Percentiles rank a stretch among this genome's conserved stretches.
phyloP scores from a whole-genome alignment of 208 protist species.

The Borovskyia barvae region DNA sequence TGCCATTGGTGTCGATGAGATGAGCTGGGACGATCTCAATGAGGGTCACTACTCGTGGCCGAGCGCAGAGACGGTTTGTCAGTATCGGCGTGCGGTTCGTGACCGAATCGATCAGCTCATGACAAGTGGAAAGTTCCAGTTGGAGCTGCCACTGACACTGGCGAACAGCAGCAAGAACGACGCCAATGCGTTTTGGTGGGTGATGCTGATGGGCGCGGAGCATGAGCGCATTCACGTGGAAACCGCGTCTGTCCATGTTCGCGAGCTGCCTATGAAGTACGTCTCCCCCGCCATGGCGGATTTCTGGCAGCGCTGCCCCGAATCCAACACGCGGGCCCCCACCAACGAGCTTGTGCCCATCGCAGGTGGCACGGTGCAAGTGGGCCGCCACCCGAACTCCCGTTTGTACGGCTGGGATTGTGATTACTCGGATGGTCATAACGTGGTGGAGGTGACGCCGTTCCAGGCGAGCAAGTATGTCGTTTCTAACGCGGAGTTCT shows the following conservation, averaged over 20 bases:
- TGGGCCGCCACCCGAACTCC: constrained; percentile 76
- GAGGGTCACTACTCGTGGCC: constrained; percentile 90
- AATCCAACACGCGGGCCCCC: constrained; percentile 43
- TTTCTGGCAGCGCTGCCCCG: constrained; percentile 78
- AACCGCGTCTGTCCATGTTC: constrained; percentile 95
- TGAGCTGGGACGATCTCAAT: constrained; percentile 96
- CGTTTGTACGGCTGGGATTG: constrained; percentile 95
- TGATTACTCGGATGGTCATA: constrained; percentile 90
- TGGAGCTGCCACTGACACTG: constrained; percentile 81
- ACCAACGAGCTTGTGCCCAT: constrained; percentile 84
- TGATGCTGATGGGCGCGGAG: constrained; percentile 95
- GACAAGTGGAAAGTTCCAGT: constrained; percentile 58
- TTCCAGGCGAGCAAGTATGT: constrained; percentile 95
- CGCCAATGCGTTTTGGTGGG: constrained; percentile 87
- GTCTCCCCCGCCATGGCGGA: constrained; percentile 51
- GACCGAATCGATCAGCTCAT: constrained; percentile 78
- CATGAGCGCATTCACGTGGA: constrained; percentile 97
- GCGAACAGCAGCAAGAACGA: constrained; percentile 71
- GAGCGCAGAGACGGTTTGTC: constrained; percentile 71
- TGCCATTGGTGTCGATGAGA: constrained; percentile 96
- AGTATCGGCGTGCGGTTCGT: constrained; percentile 88
- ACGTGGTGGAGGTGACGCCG: constrained; percentile 72
- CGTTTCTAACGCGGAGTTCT: constrained; percentile 95
- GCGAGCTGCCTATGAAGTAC: constrained; percentile 90
- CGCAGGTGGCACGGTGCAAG: constrained; percentile 55